A percentile compares a stretch with the other conserved stretches of the same genome.
Evolutionary conservation across 176 grass and related monocot species (phyloP).

Genomic region (Eleusine indica): DNA sequence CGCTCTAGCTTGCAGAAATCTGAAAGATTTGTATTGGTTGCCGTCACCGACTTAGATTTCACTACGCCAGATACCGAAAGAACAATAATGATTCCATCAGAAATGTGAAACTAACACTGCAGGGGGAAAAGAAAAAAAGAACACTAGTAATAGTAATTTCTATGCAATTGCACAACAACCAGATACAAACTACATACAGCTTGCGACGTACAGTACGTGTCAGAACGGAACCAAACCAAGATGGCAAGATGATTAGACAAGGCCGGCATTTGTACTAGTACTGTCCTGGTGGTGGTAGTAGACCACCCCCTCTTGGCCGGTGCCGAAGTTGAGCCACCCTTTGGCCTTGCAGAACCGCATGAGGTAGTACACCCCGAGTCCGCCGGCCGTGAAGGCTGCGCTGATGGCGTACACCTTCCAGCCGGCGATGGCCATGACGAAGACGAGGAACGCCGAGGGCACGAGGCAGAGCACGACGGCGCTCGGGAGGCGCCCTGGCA

Average conservation of each 20-base stretch:
- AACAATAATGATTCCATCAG: background rate
- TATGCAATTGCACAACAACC: background rate
- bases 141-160: background rate
- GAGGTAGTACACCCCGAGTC: slow-evolving; percentile 56
- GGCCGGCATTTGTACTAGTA: background rate
- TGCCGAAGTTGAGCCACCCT: slow-evolving; percentile 55
- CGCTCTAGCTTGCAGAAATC: background rate
- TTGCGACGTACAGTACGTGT: background rate
- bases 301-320: slow-evolving; percentile 7
- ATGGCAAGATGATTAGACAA: slow-evolving; percentile 9
- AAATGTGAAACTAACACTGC: background rate
- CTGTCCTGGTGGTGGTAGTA: slow-evolving; percentile 20
- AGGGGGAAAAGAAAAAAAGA: background rate
- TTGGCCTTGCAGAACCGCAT: slow-evolving; percentile 62
- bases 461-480: slow-evolving; percentile 58
- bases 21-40: background rate
- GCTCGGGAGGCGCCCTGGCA: slow-evolving; percentile 44
- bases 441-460: slow-evolving; percentile 74
- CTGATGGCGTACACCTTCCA: slow-evolving; percentile 81
- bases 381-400: slow-evolving; percentile 50
- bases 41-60: background rate
- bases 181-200: background rate
- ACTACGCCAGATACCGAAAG: background rate
- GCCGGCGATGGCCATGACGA: slow-evolving; percentile 83
- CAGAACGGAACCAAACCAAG: background rate